phyloP scores from a whole-genome alignment of 139 green algal species.

The Eudorina sp. region DNA sequence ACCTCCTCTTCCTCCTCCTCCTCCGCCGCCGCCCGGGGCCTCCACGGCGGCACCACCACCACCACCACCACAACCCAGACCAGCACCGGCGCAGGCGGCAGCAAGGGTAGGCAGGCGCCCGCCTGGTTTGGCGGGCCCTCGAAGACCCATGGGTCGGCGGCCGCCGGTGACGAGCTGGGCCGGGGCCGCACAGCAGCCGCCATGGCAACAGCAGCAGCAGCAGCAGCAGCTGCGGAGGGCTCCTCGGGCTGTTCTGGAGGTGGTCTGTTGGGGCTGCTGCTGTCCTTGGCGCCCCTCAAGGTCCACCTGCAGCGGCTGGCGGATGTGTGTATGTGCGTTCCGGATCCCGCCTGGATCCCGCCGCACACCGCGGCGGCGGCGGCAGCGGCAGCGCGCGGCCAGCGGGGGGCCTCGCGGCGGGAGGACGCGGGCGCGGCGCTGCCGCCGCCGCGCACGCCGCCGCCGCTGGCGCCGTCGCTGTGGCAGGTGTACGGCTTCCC shows the following conservation, averaged over 20 bases:
- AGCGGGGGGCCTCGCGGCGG: neutral
- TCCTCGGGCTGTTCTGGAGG: too few relatives aligned
- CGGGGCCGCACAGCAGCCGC: neutral
- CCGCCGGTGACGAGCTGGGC: neutral
- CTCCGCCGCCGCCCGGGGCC: too few relatives aligned
- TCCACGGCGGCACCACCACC: too few relatives aligned
- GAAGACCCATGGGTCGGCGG: too few relatives aligned
- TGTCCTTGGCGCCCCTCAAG: constrained; percentile 16
- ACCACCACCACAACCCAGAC: too few relatives aligned
- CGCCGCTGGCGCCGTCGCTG: constrained; percentile 30
- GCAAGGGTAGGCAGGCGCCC: too few relatives aligned
- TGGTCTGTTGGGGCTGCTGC: constrained; percentile 26
- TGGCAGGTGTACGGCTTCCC: constrained; percentile 43
- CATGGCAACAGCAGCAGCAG: neutral
- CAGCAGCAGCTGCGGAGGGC: neutral
- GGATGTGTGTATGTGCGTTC: constrained; percentile 29
- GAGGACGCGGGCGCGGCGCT: neutral
- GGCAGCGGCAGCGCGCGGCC: neutral
- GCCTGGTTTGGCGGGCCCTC: too few relatives aligned
- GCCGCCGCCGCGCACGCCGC: neutral
- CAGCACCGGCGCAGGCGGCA: too few relatives aligned
- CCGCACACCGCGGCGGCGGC: neutral
- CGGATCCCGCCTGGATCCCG: constrained; percentile 14
- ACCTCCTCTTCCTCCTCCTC: too few relatives aligned
- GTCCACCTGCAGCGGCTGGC: constrained; percentile 29